phyloP scores from a whole-genome alignment of 345 rosid species.

The Ceriops decandra region DNA sequence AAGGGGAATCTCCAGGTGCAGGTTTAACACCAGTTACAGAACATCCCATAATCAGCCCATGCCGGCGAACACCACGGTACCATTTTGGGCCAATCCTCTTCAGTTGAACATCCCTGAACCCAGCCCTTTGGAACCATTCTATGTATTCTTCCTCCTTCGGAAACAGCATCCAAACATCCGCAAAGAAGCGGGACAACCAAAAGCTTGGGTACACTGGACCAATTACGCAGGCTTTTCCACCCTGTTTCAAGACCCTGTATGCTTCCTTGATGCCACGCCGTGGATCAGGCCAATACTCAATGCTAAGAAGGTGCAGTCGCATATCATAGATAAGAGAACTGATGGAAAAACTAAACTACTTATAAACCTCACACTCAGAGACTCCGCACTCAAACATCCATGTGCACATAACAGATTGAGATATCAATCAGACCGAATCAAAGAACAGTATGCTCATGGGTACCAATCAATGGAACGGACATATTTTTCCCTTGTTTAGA shows the following conservation, averaged over 20 bases:
- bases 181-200: constrained; percentile 96
- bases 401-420: not conserved
- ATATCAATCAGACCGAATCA: not conserved
- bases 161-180: constrained; percentile 98
- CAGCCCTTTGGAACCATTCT: constrained; percentile 92
- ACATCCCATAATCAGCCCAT: constrained; percentile 98
- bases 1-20: constrained; percentile 94
- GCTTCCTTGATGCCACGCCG: constrained; percentile 97
- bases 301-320: constrained; percentile 41
- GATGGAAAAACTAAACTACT: not conserved
- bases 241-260: constrained; percentile 85
- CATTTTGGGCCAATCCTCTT: constrained; percentile 98
- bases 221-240: constrained; percentile 87
- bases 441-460: too few relatives aligned
- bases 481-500: too few relatives aligned
- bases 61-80: constrained; percentile 98
- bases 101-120: constrained; percentile 83
- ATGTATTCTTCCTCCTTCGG: constrained; percentile 99
- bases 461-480: too few relatives aligned
- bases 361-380: not conserved
- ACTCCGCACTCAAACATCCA: not conserved
- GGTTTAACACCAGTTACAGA: constrained; percentile 96
- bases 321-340: constrained; percentile 14
- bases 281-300: constrained; percentile 99
- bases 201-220: constrained; percentile 97